Conservation (phyloP, 495 filamentous ascomycete species). For the Neurospora sublineolata region DNA sequence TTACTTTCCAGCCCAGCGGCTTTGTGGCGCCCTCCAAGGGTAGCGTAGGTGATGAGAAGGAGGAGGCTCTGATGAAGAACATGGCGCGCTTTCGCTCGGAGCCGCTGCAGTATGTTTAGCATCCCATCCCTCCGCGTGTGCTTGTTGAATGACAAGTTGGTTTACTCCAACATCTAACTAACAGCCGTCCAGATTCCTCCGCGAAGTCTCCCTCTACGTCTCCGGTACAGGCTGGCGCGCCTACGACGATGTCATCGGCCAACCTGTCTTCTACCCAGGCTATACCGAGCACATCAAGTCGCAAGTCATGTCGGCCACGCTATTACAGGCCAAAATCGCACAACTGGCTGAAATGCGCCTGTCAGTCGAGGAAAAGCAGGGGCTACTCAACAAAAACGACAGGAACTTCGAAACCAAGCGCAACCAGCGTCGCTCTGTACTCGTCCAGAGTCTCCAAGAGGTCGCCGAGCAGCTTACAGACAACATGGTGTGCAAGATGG, state of each 20-base stretch:
- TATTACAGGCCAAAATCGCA: constrained; percentile 60
- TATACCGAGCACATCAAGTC: constrained; percentile 84
- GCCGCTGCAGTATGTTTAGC: constrained; percentile 36
- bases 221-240: constrained; percentile 86
- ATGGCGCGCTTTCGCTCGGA: constrained; percentile 64
- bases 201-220: constrained; percentile 82
- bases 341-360: constrained; percentile 68
- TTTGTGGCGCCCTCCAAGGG: constrained; percentile 41
- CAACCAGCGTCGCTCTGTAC: constrained; percentile 50
- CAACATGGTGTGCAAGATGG: constrained; percentile 98
- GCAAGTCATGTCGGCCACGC: constrained; percentile 58
- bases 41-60: constrained; percentile 36
- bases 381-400: constrained; percentile 47
- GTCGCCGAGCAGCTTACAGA: constrained; percentile 78
- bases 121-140: background rate
- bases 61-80: constrained; percentile 65
- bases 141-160: background rate
- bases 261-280: constrained; percentile 84
- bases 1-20: constrained; percentile 71
- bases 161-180: too few species aligned
- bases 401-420: constrained; percentile 44
- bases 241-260: constrained; percentile 82
- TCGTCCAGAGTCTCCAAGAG: constrained; percentile 46
- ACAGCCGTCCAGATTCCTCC: constrained; percentile 58
- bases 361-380: constrained; percentile 61